phyloP scores from a whole-genome alignment of 768 basidiomycete genomes.

The Termitomyces sp. region DNA sequence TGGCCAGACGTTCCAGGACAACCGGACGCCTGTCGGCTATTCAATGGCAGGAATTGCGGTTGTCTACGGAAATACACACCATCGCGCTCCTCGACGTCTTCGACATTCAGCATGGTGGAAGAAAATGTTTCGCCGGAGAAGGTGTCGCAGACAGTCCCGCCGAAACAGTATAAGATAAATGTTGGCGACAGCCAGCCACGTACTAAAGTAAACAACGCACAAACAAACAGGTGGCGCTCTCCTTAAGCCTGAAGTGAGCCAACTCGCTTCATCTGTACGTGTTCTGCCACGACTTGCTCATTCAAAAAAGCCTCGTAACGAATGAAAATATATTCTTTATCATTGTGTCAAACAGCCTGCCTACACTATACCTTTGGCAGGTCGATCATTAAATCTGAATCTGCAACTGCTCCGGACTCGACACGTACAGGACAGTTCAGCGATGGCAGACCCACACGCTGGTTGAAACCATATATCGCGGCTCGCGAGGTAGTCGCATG shows the following conservation, averaged over 20 bases:
- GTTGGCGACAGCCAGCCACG: slow-evolving; percentile 24
- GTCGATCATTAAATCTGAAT: neutral
- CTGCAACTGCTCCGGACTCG: neutral
- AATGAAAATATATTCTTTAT: neutral
- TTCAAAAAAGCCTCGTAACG: neutral
- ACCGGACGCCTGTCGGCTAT: slow-evolving; percentile 64
- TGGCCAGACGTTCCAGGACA: slow-evolving; percentile 99
- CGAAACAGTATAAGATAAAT: slow-evolving; percentile 15
- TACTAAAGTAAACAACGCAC: slow-evolving; percentile 23
- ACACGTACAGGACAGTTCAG: neutral
- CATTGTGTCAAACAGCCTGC: neutral
- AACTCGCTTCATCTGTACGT: neutral
- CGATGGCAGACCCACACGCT: neutral
- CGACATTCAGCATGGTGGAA: slow-evolving; percentile 71
- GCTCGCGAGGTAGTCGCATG: neutral
- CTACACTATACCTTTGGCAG: neutral
- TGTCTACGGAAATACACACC: slow-evolving; percentile 42
- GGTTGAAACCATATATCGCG: neutral
- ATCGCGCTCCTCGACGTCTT: slow-evolving; percentile 96
- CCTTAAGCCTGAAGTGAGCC: neutral
- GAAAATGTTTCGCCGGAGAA: slow-evolving; percentile 22
- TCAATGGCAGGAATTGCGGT: neutral
- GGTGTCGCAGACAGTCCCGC: slow-evolving; percentile 36
- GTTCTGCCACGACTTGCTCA: neutral
- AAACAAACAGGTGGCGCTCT: slow-evolving; percentile 21